Percentiles rank a stretch among this genome's conserved stretches.
Conservation (phyloP, 2,329 filamentous ascomycete genomes). For the Nigrospora sphaerica region DNA sequence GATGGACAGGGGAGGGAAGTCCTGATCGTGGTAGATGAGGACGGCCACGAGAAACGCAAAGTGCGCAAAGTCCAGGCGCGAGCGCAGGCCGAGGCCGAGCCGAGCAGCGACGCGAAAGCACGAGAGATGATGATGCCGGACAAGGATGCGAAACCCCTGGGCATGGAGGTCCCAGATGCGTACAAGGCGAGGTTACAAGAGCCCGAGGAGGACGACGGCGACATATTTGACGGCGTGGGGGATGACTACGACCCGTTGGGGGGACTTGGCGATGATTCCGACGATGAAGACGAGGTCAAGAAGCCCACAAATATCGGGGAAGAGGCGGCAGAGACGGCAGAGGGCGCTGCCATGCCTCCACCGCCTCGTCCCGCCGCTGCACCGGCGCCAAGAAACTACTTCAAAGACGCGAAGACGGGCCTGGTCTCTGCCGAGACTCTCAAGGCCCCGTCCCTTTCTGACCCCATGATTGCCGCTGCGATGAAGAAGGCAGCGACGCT, state of each 20-base stretch:
- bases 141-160: constrained; percentile 49
- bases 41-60: constrained; percentile 60
- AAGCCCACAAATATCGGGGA: constrained; percentile 9
- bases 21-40: constrained; percentile 58
- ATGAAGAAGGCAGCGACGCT: constrained; percentile 76
- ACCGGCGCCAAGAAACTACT: constrained; percentile 49
- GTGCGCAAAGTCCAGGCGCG: constrained; percentile 44
- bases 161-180: constrained; percentile 59
- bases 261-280: constrained; percentile 39
- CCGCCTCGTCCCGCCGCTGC: constrained; percentile 32
- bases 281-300: constrained; percentile 22
- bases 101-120: constrained; percentile 20
- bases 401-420: constrained; percentile 49
- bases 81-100: constrained; percentile 19
- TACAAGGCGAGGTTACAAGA: constrained; percentile 42
- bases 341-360: constrained; percentile 33
- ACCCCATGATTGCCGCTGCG: constrained; percentile 75
- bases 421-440: constrained; percentile 45
- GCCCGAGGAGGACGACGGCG: constrained; percentile 47
- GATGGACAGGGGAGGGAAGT: constrained; percentile 57
- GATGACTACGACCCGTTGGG: constrained; percentile 64
- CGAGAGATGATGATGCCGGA: constrained; percentile 42
- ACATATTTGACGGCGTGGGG: constrained; percentile 60
- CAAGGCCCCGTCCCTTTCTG: constrained; percentile 52
- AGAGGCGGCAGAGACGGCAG: constrained; percentile 13